Conservation (phyloP, 352 stramenopile genomes). For the Globisporangium orthogonon region DNA sequence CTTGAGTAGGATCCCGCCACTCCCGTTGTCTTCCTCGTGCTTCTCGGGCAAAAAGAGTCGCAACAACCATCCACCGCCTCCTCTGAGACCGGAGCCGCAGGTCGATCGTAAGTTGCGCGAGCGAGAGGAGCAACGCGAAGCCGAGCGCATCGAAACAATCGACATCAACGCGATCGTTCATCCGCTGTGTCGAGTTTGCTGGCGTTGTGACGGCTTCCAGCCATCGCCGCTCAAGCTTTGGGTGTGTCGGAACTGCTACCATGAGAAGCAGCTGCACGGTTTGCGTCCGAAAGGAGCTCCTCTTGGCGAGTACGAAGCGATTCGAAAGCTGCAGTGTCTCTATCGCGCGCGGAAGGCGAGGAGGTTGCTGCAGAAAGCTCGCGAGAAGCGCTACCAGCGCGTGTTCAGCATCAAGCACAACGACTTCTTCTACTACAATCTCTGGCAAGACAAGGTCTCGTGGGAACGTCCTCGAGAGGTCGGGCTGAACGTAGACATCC, state of each 20-base stretch:
- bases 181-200: conserved; percentile 69
- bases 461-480: conserved; percentile 45
- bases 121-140: conserved; percentile 25
- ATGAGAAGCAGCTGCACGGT: conserved; percentile 68
- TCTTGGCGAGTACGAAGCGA: conserved; percentile 65
- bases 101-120: conserved; percentile 30
- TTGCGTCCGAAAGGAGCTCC: conserved; percentile 23
- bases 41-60: conserved; percentile 7
- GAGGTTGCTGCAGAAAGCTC: conserved; percentile 38
- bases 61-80: conserved; percentile 21
- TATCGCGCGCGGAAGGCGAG: conserved; percentile 46
- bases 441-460: conserved; percentile 39
- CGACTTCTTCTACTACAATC: conserved; percentile 76
- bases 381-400: conserved; percentile 60
- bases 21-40: conserved; percentile 37
- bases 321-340: conserved; percentile 69
- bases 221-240: conserved; percentile 57
- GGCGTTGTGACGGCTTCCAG: conserved; percentile 68
- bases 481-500: conserved; percentile 37
- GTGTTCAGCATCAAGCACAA: conserved; percentile 74
- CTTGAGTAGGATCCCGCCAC: conserved; percentile 25
- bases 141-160: conserved; percentile 48
- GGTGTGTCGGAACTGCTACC: conserved; percentile 63
- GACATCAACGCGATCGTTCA: conserved; percentile 63
- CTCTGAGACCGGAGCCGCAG: conserved; percentile 45